Percentiles rank a stretch among this genome's conserved stretches.
Conservation (phyloP, 495 filamentous ascomycete genomes). For the Penicillium crystallinum region DNA sequence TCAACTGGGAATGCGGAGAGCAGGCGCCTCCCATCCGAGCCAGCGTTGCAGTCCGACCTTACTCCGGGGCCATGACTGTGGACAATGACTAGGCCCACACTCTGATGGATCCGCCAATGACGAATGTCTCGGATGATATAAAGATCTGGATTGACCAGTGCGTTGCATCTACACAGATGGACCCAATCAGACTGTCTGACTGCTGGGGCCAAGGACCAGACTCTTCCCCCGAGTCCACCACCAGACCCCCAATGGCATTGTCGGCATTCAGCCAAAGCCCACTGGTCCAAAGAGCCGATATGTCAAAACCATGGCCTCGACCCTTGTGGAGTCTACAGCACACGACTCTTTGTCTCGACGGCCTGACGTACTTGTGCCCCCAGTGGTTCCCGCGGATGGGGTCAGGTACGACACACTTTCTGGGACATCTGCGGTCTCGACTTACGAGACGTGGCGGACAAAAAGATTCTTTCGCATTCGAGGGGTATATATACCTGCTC, state of each 20-base stretch:
- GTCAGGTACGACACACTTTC: slow-evolving; percentile 21
- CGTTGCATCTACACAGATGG: not conserved
- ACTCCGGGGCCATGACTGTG: not conserved
- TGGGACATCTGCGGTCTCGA: slow-evolving; percentile 3
- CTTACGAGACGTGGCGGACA: slow-evolving; percentile 12
- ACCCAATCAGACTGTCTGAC: not conserved
- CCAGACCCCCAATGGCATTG: not conserved
- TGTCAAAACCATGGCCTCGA: slow-evolving; percentile 17
- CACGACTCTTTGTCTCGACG: slow-evolving; percentile 1
- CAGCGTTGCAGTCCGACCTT: not conserved
- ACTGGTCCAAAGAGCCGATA: slow-evolving; percentile 7
- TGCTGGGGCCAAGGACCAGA: not conserved
- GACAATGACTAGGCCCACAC: not conserved
- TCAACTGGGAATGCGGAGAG: not conserved
- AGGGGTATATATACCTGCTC: slow-evolving; percentile 19
- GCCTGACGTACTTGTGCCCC: slow-evolving; percentile 11
- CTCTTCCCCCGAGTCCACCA: not conserved
- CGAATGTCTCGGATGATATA: not conserved
- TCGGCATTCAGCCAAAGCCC: not conserved
- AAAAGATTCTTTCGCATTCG: slow-evolving; percentile 4
- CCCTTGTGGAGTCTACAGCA: slow-evolving; percentile 14
- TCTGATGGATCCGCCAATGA: not conserved
- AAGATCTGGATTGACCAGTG: not conserved
- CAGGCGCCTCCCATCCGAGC: not conserved
- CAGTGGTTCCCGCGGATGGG: slow-evolving; percentile 7